A percentile compares a stretch with the other conserved stretches of the same genome.
phyloP scores from a whole-genome alignment of 495 filamentous ascomycete species.

The Pseudevernia furfuracea region DNA sequence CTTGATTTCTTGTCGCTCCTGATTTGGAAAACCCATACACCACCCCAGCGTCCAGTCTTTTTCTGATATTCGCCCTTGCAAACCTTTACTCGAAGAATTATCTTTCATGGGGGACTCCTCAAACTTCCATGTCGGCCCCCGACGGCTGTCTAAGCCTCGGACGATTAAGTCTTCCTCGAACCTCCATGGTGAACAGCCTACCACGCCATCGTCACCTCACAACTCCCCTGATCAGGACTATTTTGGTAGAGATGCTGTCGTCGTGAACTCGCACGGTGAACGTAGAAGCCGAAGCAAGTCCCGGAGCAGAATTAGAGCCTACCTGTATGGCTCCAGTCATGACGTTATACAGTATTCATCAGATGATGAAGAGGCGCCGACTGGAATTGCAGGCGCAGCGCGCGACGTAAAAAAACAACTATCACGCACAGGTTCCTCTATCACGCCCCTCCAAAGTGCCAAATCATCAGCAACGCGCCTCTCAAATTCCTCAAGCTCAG shows the following conservation, averaged over 20 bases:
- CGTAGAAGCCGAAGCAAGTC: constrained; percentile 24
- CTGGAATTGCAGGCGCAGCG: constrained; percentile 13
- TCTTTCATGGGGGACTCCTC: not conserved
- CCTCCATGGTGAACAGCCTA: constrained; percentile 13
- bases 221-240: constrained; percentile 23
- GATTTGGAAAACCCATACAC: not conserved
- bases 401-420: constrained; percentile 21
- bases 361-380: constrained; percentile 22
- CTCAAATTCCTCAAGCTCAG: constrained; percentile 16
- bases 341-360: constrained; percentile 19
- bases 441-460: constrained; percentile 20
- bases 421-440: constrained; percentile 21
- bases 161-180: constrained; percentile 26
- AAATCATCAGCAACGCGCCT: constrained; percentile 22
- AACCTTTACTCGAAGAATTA: not conserved
- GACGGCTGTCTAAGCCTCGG: constrained; percentile 13
- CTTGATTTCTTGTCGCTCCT: not conserved
- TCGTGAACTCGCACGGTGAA: constrained; percentile 22
- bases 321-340: constrained; percentile 22
- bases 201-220: constrained; percentile 17
- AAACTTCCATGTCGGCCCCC: constrained; percentile 7
- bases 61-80: not conserved
- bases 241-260: constrained; percentile 17
- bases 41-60: not conserved
- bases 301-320: constrained; percentile 24